Evolutionary conservation across 163 green algal species (phyloP).

Genomic region (Volvox carteri): DNA sequence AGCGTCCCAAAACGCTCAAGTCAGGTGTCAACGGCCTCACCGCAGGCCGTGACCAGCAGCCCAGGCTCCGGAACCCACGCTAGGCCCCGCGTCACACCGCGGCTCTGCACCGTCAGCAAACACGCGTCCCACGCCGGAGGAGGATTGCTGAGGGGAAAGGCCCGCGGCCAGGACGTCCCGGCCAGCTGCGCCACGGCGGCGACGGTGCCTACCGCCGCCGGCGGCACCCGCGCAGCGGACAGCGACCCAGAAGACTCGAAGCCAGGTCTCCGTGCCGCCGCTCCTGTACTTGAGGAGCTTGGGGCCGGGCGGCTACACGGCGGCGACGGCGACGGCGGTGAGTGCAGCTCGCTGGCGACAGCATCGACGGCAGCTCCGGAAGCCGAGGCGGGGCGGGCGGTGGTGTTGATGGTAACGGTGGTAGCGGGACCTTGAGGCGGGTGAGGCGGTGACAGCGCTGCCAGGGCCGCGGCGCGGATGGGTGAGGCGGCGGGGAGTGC

Average conservation of each 20-base stretch:
- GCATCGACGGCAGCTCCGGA: not conserved
- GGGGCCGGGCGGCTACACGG: too few species aligned
- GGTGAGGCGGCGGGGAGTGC: slow-evolving; percentile 18
- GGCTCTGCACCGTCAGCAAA: not conserved
- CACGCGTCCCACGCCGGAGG: not conserved
- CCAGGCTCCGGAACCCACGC: slow-evolving; percentile 1
- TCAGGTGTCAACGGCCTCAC: slow-evolving; percentile 1
- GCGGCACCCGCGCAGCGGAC: not conserved
- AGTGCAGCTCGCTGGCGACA: too few species aligned
- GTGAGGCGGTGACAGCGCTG: not conserved
- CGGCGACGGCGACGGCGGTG: too few species aligned
- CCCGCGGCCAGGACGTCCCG: not conserved
- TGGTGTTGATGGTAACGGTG: too few species aligned
- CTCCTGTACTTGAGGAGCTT: too few species aligned
- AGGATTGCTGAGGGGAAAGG: slow-evolving; percentile 8
- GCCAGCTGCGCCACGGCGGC: not conserved
- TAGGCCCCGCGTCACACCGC: slow-evolving; percentile 3
- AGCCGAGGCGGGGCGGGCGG: not conserved
- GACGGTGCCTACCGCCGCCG: not conserved
- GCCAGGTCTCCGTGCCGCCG: too few species aligned
- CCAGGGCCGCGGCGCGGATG: not conserved
- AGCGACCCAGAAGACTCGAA: too few species aligned
- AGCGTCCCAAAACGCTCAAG: too few species aligned
- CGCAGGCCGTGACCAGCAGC: slow-evolving; percentile 16
- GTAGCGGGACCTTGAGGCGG: not conserved